Conservation (phyloP, 1,284 basidiomycete species). For the Porogramme epimiltina region DNA sequence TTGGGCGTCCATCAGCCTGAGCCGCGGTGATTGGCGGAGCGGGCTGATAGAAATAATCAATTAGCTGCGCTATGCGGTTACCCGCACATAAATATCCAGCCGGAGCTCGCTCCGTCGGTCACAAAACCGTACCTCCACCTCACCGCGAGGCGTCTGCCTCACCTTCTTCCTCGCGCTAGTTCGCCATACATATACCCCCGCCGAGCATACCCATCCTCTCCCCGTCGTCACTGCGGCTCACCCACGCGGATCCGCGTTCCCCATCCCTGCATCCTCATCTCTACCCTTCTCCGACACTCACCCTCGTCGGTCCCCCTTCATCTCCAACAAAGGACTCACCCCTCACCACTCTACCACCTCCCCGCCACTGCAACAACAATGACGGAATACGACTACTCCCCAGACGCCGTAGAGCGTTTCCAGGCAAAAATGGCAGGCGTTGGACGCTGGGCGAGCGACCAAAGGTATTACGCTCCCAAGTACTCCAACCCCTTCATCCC, state of each 20-base stretch:
- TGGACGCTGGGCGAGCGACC: slow-evolving; percentile 42
- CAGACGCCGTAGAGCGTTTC: slow-evolving; percentile 47
- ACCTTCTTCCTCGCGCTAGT: slow-evolving; percentile 17
- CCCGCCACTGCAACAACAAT: slow-evolving; percentile 29
- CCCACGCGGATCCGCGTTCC: slow-evolving; percentile 5
- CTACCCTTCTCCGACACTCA: neutral
- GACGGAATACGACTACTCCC: slow-evolving; percentile 61
- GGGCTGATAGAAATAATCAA: too few species aligned
- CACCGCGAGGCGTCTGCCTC: slow-evolving; percentile 21
- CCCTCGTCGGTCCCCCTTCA: neutral
- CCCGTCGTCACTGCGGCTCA: slow-evolving; percentile 8
- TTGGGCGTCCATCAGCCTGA: too few species aligned
- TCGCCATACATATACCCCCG: slow-evolving; percentile 21
- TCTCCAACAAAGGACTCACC: neutral
- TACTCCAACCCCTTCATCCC: slow-evolving; percentile 30
- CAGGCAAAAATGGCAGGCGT: slow-evolving; percentile 44
- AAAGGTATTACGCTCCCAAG: slow-evolving; percentile 23
- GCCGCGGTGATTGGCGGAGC: too few species aligned
- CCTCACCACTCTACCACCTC: neutral
- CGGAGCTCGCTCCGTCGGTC: neutral
- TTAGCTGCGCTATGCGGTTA: slow-evolving; percentile 1
- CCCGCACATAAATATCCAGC: neutral
- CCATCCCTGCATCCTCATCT: slow-evolving; percentile 7
- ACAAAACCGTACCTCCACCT: slow-evolving; percentile 6
- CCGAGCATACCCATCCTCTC: slow-evolving; percentile 12